Conservation (phyloP, 129 eudicot genomes). For the Lactuca saligna region DNA sequence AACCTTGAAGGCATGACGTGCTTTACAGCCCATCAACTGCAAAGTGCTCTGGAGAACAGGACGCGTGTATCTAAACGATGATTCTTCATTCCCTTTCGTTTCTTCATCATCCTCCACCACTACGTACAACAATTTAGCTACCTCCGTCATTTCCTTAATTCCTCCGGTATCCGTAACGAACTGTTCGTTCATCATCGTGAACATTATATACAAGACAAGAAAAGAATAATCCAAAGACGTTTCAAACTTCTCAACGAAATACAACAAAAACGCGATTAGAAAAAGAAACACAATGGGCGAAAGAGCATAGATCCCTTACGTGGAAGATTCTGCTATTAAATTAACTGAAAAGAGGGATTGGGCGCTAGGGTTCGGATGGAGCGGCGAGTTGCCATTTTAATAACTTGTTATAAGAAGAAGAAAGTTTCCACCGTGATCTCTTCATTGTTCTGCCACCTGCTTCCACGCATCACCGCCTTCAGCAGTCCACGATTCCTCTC, state of each 20-base stretch:
- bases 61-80: conserved; percentile 81
- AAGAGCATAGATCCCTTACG: conserved; percentile 5
- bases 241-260: conserved; percentile 9
- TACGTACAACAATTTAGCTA: conserved; percentile 64
- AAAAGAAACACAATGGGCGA: conserved; percentile 1
- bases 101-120: conserved; percentile 48
- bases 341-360: neutral
- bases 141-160: conserved; percentile 45
- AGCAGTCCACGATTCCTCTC: conserved; percentile 31
- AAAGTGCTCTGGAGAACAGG: conserved; percentile 84
- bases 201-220: neutral
- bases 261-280: neutral
- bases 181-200: neutral
- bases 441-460: conserved; percentile 32
- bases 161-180: neutral
- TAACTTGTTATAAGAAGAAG: neutral
- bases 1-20: conserved; percentile 95
- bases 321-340: neutral
- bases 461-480: conserved; percentile 33
- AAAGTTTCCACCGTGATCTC: conserved; percentile 21
- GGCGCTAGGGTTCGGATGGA: conserved; percentile 8
- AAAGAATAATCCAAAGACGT: conserved; percentile 11
- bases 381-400: conserved; percentile 4
- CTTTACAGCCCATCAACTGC: conserved; percentile 97
- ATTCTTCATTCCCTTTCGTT: conserved; percentile 26